Evolutionary conservation across 768 basidiomycete species (phyloP), one percentile per base, ranked within the genome.

Genomic region (Coprinellus aureogranulatus): DNA sequence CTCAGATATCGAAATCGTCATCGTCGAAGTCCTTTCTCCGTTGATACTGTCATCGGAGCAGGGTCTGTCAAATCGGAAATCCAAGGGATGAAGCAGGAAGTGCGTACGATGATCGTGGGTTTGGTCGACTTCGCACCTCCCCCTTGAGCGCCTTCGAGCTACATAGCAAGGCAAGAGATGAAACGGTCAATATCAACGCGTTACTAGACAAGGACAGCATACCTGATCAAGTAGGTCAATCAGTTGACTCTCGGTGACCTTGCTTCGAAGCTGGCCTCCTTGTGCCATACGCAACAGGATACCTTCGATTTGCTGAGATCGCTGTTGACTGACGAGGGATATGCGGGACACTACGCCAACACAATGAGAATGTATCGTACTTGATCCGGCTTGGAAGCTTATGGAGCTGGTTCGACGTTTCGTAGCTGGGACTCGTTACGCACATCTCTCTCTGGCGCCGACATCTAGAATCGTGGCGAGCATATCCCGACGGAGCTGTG

Each of bases 151-250:
- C 80, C 78, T 61, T 86, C 84, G 70, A 86, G 80, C 84, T 86
- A 37, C 4, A 23, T 27, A 2, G 31, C 8, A 44, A 18, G 41
- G 16, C 5, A 41, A 25, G 28, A 34, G 22, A 39, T 30, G 37
- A 39, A 42, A 39, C 42, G 23, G 31, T 28, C 49, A 16, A 8
- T 22, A 4, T 16, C 25, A 22, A 16, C 49, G n/a, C 12, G n/a
- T 23, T 25, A 39, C n/a, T 34, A 14, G 34, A 14, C 34, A 34
- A 41, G 14, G 51, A 20, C 53, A 47, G 62, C 72, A n/a, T 59
- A 89, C 94, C 82, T 96, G 91, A 63, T 95, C 89, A 58, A 96
- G 79, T 34, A 96, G 75, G 48, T 86, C 87, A 62, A 97, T 92
- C 54, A 97, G 79, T 68, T 94, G 91, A 47, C 80, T 74, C 67